These are phyloP conservation scores for Magnusiomyces suaveolens DNA, from an alignment of 1,139 yeast species.

Conservation along the genomic window DNA sequence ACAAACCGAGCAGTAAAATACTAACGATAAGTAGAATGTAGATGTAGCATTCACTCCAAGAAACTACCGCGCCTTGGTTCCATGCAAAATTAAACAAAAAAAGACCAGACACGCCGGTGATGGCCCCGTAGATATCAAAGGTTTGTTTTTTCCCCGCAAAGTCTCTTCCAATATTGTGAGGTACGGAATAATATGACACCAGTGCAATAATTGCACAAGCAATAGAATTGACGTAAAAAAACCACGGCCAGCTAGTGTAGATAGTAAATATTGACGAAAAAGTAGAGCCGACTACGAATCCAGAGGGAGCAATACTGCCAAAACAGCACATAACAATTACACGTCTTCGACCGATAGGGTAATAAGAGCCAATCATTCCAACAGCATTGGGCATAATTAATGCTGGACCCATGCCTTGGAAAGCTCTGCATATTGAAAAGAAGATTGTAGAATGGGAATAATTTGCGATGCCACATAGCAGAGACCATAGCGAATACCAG, in stretches of 20 bases:
- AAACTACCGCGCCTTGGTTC: slow-evolving; percentile 55
- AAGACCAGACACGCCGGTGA: slow-evolving; percentile 42
- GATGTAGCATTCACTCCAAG: slow-evolving; percentile 45
- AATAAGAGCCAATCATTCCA: slow-evolving; percentile 46
- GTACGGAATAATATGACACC: slow-evolving; percentile 37
- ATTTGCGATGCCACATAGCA: slow-evolving; percentile 43
- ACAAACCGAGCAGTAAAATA: slow-evolving; percentile 31
- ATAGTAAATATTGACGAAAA: slow-evolving; percentile 40
- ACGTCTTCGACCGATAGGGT: slow-evolving; percentile 38
- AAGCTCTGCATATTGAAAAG: slow-evolving; percentile 44
- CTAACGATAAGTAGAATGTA: slow-evolving; percentile 46
- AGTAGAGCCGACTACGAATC: slow-evolving; percentile 44
- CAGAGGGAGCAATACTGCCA: slow-evolving; percentile 54
- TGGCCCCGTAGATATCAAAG: slow-evolving; percentile 43
- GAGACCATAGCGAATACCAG: slow-evolving; percentile 43
- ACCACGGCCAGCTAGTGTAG: slow-evolving; percentile 49
- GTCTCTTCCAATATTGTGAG: slow-evolving; percentile 28
- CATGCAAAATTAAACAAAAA: slow-evolving; percentile 47
- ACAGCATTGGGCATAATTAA: slow-evolving; percentile 48
- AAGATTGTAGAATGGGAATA: slow-evolving; percentile 37
- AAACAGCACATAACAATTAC: slow-evolving; percentile 40
- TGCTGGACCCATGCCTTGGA: slow-evolving; percentile 56
- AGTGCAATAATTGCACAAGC: slow-evolving; percentile 30
- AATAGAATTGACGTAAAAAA: slow-evolving; percentile 42
- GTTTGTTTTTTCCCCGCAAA: slow-evolving; percentile 23